Evolutionary conservation across 345 rosid genomes (phyloP).

Genomic region (Bruguiera parviflora): DNA sequence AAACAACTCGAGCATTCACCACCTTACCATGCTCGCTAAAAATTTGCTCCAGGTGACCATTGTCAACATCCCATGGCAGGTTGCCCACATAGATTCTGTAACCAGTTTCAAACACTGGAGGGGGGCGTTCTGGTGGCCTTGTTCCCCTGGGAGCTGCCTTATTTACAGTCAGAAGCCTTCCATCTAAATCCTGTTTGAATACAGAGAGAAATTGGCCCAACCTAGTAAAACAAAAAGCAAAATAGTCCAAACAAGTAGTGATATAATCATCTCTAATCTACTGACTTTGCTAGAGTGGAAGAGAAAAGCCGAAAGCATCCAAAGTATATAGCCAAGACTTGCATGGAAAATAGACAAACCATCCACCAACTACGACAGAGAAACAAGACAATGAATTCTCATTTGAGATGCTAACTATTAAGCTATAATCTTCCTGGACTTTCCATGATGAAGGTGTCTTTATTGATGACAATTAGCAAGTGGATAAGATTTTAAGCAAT

Average conservation of each 20-base stretch:
- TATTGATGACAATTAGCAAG: no score
- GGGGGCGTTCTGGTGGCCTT: constrained; percentile 54
- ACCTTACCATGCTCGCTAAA: constrained; percentile 93
- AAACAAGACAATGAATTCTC: no score
- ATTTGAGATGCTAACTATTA: no score
- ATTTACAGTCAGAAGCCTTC: constrained; percentile 74
- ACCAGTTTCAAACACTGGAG: constrained; percentile 48
- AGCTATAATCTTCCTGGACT: no score
- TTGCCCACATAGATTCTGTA: constrained; percentile 75
- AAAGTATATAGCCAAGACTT: no score
- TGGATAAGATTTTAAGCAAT: no score
- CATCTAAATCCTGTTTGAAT: constrained; percentile 57
- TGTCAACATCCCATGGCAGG: constrained; percentile 82
- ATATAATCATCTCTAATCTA: neutral
- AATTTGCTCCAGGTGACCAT: constrained; percentile 66
- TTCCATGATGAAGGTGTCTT: no score
- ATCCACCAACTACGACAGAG: no score
- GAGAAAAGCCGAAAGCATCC: no score
- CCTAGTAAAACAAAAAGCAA: neutral
- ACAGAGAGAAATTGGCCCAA: neutral
- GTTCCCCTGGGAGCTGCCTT: constrained; percentile 88
- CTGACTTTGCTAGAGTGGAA: neutral
- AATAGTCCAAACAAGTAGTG: neutral
- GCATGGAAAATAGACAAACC: no score
- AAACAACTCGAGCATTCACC: constrained; percentile 68